Evolutionary conservation across 495 filamentous ascomycete species (phyloP), one percentile per base, ranked within the genome.

Genomic region (Sordaria brevicollis): DNA sequence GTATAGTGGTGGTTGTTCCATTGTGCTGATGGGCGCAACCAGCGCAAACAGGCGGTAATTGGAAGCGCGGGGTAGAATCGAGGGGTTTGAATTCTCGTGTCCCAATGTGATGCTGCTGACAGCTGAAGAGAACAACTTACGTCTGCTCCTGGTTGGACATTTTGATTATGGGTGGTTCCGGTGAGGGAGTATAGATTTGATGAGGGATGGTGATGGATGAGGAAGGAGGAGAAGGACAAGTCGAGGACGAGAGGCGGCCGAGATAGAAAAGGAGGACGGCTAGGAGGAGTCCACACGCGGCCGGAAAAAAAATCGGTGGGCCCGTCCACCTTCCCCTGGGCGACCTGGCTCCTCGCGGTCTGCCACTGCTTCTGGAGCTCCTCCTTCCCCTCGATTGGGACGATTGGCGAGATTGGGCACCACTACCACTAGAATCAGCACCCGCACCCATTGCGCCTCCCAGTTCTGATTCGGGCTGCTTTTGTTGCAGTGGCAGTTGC

Each of bases 131-230:
- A 38, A 67, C 65, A 69, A 89, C 93, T 84, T 83, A 98, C 94
- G 94, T 98, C 87, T 96, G 93, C 83, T 98, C 94, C 72, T 77
- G 76, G 82, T 85, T 82, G 78, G 93, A 87, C 92, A 94, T 94
- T 83, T 86, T 92, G 83, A 79, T 31, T 62, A 62, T 75, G 81
- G 73, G 35, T 72, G 73, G 43, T 72, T 80, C 81, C 81, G 78
- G 57, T 73, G 78, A 74, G 21, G 71, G 67, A 65, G 71, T 67
- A 33, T 43, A 35, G 43, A 41, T 69, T 76, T 73, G 71, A 75
- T 74, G 72, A 57, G 82, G 75, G 69, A 62, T 33, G 21, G 29
- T 38, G 68, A 68, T 66, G 35, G 70, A 57, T 68, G 65, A 33
- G 29, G 70, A 36, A 67, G 68, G 33, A 70, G 41, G 33, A 43